Evolutionary conservation across 2,329 filamentous ascomycete genomes (phyloP).

Genomic region (Stemphylium vesicarium): DNA sequence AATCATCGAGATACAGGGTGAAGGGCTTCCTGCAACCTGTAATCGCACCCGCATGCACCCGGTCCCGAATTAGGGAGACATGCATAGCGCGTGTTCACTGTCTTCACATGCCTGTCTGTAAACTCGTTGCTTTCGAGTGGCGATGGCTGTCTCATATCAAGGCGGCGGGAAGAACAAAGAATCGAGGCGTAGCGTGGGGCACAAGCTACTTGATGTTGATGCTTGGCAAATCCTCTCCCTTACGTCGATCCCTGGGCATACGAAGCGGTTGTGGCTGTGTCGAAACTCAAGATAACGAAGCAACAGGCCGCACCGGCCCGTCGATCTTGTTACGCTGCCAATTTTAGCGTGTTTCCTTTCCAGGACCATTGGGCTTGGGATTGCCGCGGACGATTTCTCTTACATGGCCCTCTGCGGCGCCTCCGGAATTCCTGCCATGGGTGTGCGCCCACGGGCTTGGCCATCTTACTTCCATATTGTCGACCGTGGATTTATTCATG

Average conservation of each 20-base stretch:
- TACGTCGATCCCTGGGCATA: conserved; percentile 15
- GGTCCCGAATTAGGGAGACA: neutral
- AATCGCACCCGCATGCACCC: neutral
- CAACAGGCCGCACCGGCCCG: conserved; percentile 17
- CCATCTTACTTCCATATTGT: conserved; percentile 4
- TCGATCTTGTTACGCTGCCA: conserved; percentile 19
- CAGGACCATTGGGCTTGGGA: neutral
- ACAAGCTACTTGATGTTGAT: neutral
- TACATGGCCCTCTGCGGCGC: no score
- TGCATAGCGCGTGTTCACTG: neutral
- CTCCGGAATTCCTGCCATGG: no score
- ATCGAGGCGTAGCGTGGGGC: conserved; percentile 13
- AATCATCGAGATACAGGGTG: conserved; percentile 7
- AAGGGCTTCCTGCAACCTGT: conserved; percentile 7
- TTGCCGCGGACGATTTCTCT: neutral
- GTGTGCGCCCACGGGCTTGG: neutral
- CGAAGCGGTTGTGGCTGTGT: conserved; percentile 35
- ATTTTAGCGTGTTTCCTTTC: conserved; percentile 13
- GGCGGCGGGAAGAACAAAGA: conserved; percentile 12
- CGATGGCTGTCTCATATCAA: neutral
- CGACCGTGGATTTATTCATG: conserved; percentile 10
- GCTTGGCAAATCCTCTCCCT: conserved; percentile 17
- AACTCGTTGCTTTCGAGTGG: neutral
- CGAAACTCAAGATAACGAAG: conserved; percentile 32
- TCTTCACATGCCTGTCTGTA: neutral